phyloP scores from a whole-genome alignment of 495 filamentous ascomycete genomes.

The Hypoxylon crocopeplum region DNA sequence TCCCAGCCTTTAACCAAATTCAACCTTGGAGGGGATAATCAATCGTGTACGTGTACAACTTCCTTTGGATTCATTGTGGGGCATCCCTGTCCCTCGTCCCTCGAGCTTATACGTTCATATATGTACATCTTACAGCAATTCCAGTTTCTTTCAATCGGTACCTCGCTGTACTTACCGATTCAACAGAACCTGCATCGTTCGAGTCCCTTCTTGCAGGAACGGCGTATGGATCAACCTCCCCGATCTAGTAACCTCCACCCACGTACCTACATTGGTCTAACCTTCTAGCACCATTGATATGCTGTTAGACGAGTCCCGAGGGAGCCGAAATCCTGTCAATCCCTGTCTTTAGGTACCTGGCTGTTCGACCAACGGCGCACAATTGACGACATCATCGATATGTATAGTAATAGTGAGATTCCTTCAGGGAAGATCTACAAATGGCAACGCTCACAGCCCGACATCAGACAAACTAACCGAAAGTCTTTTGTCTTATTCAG shows the following conservation, averaged over 20 bases:
- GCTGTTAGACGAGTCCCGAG: too few species aligned
- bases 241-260: slow-evolving; percentile 16
- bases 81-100: slow-evolving; percentile 15
- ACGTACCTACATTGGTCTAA: slow-evolving; percentile 11
- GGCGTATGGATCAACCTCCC: slow-evolving; percentile 18
- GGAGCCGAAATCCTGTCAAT: too few species aligned
- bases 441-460: slow-evolving; percentile 22
- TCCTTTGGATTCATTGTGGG: slow-evolving; percentile 28
- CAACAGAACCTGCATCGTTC: slow-evolving; percentile 28
- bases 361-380: too few species aligned
- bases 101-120: slow-evolving; percentile 20
- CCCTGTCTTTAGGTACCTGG: too few species aligned
- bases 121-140: slow-evolving; percentile 9
- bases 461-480: slow-evolving; percentile 10
- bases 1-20: too few species aligned
- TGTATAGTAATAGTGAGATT: too few species aligned
- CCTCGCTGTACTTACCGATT: slow-evolving; percentile 5
- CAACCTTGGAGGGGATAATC: background rate
- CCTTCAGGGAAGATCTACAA: slow-evolving; percentile 26
- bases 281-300: too few species aligned
- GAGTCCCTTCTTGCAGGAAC: slow-evolving; percentile 33
- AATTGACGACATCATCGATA: too few species aligned
- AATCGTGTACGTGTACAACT: slow-evolving; percentile 26
- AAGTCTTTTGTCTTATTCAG: background rate
- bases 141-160: slow-evolving; percentile 23